These are phyloP conservation scores for Coemansia sp. DNA, from an alignment of 192 early-diverging fungal genomes.

Conservation along the genomic window DNA sequence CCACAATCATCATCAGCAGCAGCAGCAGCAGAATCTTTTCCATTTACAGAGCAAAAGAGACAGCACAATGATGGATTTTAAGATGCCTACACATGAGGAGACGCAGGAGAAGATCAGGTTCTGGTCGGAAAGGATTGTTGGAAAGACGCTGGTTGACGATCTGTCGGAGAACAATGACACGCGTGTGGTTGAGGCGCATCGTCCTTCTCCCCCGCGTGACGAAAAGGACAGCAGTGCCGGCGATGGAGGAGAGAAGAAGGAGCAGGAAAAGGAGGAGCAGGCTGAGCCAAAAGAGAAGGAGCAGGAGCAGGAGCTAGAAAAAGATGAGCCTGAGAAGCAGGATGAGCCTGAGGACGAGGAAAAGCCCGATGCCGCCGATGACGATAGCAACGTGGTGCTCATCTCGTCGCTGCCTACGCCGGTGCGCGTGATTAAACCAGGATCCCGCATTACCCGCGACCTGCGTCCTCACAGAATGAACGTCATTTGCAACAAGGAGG, in stretches of 20 bases:
- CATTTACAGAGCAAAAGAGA: background rate
- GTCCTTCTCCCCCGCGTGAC: no score
- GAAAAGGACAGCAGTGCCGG: no score
- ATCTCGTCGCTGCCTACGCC: slow-evolving; percentile 28
- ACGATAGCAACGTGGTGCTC: slow-evolving; percentile 6
- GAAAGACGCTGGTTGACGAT: slow-evolving; percentile 21
- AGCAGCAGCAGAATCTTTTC: background rate
- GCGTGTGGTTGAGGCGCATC: background rate
- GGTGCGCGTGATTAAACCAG: slow-evolving; percentile 31
- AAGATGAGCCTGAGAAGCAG: background rate
- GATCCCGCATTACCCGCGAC: slow-evolving; percentile 36
- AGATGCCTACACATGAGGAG: slow-evolving; percentile 29
- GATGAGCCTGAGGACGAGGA: no score
- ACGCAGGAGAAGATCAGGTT: slow-evolving; percentile 10
- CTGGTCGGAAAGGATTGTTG: slow-evolving; percentile 19
- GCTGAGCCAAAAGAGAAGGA: background rate
- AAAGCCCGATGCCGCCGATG: background rate
- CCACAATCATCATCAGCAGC: background rate
- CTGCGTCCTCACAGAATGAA: slow-evolving; percentile 31
- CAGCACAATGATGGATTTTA: background rate
- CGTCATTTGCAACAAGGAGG: slow-evolving; percentile 19
- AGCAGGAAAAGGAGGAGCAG: background rate
- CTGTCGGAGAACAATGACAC: background rate
- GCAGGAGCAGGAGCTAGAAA: background rate
- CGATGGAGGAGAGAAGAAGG: background rate